Base-by-base conservation (phyloP, 495 filamentous ascomycete species). In the Amniculicola lignicola region DNA sequence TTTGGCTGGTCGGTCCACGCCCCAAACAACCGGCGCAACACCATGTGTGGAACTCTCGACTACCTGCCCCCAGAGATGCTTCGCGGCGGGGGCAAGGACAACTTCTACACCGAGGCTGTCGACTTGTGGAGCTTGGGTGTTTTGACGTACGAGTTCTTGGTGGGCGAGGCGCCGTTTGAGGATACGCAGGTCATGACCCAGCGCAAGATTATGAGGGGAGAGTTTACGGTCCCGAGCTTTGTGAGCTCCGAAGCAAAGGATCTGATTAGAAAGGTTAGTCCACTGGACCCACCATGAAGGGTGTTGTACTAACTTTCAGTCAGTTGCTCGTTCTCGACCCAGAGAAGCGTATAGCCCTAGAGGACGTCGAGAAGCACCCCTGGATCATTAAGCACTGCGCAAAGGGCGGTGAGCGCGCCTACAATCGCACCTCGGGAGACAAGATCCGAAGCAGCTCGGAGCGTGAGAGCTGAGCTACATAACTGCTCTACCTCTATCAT, bases 1-100 rank as follows among this genome's bases (percentile, higher is more conserved):
- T 98, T 98, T 65, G 93, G 93, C 39, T 98, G 94, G 94, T 92
- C 87, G 71, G 94, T 97, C 15, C 93, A 98, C 69, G 94, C 93
- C 22, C 93, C 93, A 9, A 96, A 95, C 65, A 95, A 95, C 73
- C 73, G 92, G 46, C 82, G 93, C 35, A 84, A 90, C 57, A 98
- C 93, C 19, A 92, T 97, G 82, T 98, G 93, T 69, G 93, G 93
- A 62, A 98, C 93, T 6, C 80, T 98, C 22, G 93, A 98, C 72
- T 97, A 98, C 69, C 79, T 98, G 15, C 93, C 93, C 6, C 93
- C 93, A 19, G 93, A 98, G 82, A 98, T 98, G 94, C 79, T 98
- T 68, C 85, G 84, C 61, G 81, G 84, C 1, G 86, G 87, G 53
- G 75, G 79, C 55, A 79, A 83, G 57, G 87, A 90, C 52, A 94